phyloP scores from a whole-genome alignment of 306 rosid species.

The Dalbergia cochinchinensis region DNA sequence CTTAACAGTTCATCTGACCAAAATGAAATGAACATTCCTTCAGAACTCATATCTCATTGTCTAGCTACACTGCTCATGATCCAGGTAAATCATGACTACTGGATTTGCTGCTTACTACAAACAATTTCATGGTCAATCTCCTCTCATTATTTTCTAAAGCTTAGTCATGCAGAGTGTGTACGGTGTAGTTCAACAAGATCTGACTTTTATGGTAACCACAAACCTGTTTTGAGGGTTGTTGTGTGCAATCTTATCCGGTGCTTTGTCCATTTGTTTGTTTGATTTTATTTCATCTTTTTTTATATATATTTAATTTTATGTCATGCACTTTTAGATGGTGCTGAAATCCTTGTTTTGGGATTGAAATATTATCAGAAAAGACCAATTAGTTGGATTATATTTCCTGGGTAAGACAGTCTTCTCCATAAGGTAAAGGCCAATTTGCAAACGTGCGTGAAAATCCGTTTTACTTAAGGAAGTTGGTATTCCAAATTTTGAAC shows the following conservation, averaged over 20 bases:
- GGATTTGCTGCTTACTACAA: slow-evolving; percentile 35
- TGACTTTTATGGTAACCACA: slow-evolving; percentile 7
- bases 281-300: too few species aligned
- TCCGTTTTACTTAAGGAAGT: too few species aligned
- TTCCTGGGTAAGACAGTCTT: too few species aligned
- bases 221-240: neutral
- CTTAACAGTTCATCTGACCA: slow-evolving; percentile 57
- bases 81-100: slow-evolving; percentile 66
- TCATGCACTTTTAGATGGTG: slow-evolving; percentile 17
- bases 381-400: neutral
- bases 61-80: slow-evolving; percentile 85
- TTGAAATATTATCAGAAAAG: slow-evolving; percentile 1
- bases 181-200: slow-evolving; percentile 6
- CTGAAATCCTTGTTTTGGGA: neutral
- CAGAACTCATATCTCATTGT: slow-evolving; percentile 85
- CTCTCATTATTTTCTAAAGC: slow-evolving; percentile 22
- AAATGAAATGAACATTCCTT: slow-evolving; percentile 73
- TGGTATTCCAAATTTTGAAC: too few species aligned
- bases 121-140: slow-evolving; percentile 33
- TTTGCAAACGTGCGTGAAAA: too few species aligned
- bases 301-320: neutral
- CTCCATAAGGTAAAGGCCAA: too few species aligned
- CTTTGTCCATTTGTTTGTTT: neutral
- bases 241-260: neutral
- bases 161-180: slow-evolving; percentile 21